Conservation (phyloP, 768 basidiomycete species). For the Symmetrospora coprosmae region DNA sequence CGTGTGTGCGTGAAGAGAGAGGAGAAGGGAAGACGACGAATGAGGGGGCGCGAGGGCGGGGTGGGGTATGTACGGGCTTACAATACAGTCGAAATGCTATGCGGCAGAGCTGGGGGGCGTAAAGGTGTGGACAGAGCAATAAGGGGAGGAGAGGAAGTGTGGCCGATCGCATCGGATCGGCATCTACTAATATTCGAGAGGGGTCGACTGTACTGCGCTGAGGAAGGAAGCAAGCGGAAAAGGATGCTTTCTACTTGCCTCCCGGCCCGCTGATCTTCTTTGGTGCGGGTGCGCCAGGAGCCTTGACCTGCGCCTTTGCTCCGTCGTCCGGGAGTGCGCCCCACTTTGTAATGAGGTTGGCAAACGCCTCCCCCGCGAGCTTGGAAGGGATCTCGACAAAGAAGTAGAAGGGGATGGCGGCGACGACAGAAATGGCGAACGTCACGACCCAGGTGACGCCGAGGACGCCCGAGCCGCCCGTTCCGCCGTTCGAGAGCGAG, state of each 20-base stretch:
- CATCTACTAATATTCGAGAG: no score
- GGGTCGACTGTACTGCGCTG: no score
- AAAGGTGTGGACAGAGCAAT: no score
- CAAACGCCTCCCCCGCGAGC: constrained; percentile 33
- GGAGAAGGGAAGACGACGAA: no score
- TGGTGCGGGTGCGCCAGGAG: constrained; percentile 8
- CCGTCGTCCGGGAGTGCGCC: constrained; percentile 1
- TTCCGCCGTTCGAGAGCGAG: constrained; percentile 27
- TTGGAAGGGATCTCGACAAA: constrained; percentile 34
- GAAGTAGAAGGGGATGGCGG: constrained; percentile 34
- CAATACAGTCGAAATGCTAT: no score
- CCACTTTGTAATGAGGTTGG: constrained; percentile 30
- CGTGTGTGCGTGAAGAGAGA: no score
- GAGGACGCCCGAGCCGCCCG: constrained; percentile 27
- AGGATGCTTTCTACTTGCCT: neutral
- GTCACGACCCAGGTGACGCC: constrained; percentile 32
- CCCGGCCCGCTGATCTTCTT: constrained; percentile 18
- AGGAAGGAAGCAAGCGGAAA: no score
- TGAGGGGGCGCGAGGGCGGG: no score
- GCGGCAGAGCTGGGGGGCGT: no score
- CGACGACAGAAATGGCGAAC: constrained; percentile 29
- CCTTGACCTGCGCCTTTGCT: neutral
- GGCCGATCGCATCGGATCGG: no score
- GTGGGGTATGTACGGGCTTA: no score
- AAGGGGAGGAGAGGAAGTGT: no score